phyloP scores from a whole-genome alignment of 164 flowering plant genomes.

The Vitis vinifera region DNA sequence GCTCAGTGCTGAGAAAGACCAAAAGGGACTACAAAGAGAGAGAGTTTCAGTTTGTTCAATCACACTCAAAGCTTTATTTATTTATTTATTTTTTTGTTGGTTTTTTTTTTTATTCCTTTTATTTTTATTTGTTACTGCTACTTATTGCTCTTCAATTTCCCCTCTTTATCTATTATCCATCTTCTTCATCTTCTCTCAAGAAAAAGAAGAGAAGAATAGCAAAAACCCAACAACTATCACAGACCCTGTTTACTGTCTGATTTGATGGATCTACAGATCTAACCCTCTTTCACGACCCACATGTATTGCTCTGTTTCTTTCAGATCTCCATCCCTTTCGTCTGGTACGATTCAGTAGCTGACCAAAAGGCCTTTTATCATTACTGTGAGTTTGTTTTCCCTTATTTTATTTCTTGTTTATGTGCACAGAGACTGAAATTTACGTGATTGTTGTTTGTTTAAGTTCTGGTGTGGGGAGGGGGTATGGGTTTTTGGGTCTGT shows the following conservation, averaged over 20 bases:
- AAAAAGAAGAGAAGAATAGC: neutral
- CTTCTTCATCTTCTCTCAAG: no score
- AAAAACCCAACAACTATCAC: neutral
- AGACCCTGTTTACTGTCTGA: slow-evolving; percentile 7
- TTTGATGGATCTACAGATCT: slow-evolving; percentile 36
- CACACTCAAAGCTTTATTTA: slow-evolving; percentile 11
- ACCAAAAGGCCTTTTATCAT: slow-evolving; percentile 1
- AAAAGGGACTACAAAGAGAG: slow-evolving; percentile 1
- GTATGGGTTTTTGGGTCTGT: neutral
- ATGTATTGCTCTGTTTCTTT: slow-evolving; percentile 29
- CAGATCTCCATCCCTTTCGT: slow-evolving; percentile 34
- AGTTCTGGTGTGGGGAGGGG: neutral
- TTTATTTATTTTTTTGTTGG: neutral
- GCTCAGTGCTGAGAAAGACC: slow-evolving; percentile 18
- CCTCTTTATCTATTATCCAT: neutral
- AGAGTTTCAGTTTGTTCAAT: slow-evolving; percentile 13
- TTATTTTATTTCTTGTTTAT: neutral
- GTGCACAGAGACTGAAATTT: neutral
- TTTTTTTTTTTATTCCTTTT: no score
- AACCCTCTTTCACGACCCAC: slow-evolving; percentile 24
- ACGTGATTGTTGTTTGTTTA: neutral
- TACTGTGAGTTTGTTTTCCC: slow-evolving; percentile 17
- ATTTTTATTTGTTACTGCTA: no score
- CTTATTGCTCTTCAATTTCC: neutral
- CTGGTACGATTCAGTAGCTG: slow-evolving; percentile 17